Conservation (phyloP, 2,329 filamentous ascomycete species). For the Catunica adiposa region DNA sequence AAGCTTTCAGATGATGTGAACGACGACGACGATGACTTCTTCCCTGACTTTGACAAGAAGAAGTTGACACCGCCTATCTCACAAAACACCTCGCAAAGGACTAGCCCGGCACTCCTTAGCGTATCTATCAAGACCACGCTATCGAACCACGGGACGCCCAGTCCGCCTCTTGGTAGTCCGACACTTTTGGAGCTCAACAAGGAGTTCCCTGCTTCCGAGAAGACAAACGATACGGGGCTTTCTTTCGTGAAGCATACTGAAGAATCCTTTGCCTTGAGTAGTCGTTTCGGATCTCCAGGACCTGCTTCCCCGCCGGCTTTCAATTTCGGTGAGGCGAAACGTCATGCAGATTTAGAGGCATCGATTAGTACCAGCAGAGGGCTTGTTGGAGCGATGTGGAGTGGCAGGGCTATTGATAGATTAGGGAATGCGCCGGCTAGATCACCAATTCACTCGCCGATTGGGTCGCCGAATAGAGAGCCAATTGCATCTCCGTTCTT, state of each 20-base stretch:
- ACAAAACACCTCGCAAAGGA: slow-evolving; percentile 9
- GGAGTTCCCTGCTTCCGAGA: not conserved
- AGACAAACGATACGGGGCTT: not conserved
- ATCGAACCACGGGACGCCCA: slow-evolving; percentile 1
- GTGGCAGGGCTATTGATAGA: not conserved
- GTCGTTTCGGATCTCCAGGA: not conserved
- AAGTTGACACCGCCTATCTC: slow-evolving; percentile 13
- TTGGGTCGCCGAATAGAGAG: slow-evolving; percentile 10
- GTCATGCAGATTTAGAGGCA: not conserved
- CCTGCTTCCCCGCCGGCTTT: not conserved
- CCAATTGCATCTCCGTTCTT: slow-evolving; percentile 4
- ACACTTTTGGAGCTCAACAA: slow-evolving; percentile 4
- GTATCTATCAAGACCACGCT: not conserved
- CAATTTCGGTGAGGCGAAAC: not conserved
- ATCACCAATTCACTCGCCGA: slow-evolving; percentile 14
- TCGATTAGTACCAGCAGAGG: not conserved
- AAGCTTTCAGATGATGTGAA: slow-evolving; percentile 22
- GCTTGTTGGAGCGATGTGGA: not conserved
- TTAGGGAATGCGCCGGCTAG: slow-evolving; percentile 7
- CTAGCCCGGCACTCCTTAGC: slow-evolving; percentile 6
- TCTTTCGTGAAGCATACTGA: not conserved
- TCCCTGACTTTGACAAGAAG: slow-evolving; percentile 34
- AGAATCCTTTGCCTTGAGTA: not conserved
- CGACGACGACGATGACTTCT: slow-evolving; percentile 35
- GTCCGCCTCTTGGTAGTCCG: slow-evolving; percentile 4